Evolutionary conservation across 129 eudicot species (phyloP), one percentile per base, ranked within the genome.

Genomic region (Dittrichia graveolens): DNA sequence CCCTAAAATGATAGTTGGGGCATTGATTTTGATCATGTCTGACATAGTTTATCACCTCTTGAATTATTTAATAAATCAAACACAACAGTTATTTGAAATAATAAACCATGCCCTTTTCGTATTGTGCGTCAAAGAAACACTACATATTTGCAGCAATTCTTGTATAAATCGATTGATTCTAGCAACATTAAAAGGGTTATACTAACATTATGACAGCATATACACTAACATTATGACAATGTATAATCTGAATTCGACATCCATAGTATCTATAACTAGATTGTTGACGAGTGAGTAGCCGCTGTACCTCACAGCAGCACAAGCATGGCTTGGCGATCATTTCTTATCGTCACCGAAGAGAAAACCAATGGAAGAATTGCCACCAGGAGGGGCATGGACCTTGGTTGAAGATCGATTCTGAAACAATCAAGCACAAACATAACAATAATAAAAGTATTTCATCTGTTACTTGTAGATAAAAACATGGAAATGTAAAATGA

Each of bases 351-450:
- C 88, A 14, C 80, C 74, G 31, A 84, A 84, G 8, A 84, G 82
- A 73, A 80, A 84, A 61, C 82, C 84, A 49, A 84, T 55, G 31
- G 88, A 84, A 45, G 88, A 84, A 62, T 76, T 82, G 15, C 88
- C 88, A 60, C 88, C 88, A 24, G 88, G 88, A 7, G 88, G 82
- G 53, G 84, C 84, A 76, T 84, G 88, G 5, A 84, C 84, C 72
- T 80, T 84, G 5, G 88, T 84, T 19, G 88, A 84, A 18, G 82
- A 80, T 18, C 88, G 79, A 65, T 84, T 75, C 88, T 84, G 85
- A 11, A 76, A 83, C 34, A 43, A 35, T 15, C 62, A 54, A 52
- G 38, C 58, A 53, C 40, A 65, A 11, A 53, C 10, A 53, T 4
- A n/a, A 35, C 13, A 15, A 3, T 10, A 46, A 41, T 59, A 14